Conservation (phyloP, 2,329 filamentous ascomycete species). For the Cladosporium colombiae region DNA sequence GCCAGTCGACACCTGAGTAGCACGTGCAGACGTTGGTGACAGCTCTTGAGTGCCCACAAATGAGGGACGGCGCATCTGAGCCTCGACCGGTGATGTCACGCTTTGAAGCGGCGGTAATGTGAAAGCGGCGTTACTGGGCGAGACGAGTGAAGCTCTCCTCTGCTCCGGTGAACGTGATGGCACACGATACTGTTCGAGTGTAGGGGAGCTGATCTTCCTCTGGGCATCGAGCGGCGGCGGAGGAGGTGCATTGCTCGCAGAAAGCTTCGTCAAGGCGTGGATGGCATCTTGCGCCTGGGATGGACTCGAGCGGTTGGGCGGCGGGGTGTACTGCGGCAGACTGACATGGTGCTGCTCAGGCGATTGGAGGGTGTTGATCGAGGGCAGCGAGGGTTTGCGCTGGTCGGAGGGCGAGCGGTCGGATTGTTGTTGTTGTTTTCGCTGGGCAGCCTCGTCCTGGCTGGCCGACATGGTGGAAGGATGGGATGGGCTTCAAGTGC, state of each 20-base stretch:
- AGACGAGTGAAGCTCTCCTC: conserved; percentile 38
- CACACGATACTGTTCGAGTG: conserved; percentile 51
- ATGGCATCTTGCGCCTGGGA: conserved; percentile 39
- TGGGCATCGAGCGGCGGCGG: conserved; percentile 34
- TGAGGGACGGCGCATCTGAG: conserved; percentile 29
- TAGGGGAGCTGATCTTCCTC: conserved; percentile 44
- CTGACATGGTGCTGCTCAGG: conserved; percentile 24
- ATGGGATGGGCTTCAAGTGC: conserved; percentile 27
- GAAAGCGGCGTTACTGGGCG: conserved; percentile 37
- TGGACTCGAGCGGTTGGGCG: conserved; percentile 13
- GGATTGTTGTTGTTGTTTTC: conserved; percentile 9
- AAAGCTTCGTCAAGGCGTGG: conserved; percentile 37
- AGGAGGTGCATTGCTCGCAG: conserved; percentile 35
- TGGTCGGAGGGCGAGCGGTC: conserved; percentile 19
- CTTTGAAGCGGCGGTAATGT: conserved; percentile 46
- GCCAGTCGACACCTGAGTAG: background rate
- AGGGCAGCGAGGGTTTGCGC: conserved; percentile 28
- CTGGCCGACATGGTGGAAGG: conserved; percentile 35
- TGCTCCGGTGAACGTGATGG: conserved; percentile 48
- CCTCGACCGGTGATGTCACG: conserved; percentile 26
- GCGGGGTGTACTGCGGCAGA: conserved; percentile 19
- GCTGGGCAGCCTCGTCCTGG: conserved; percentile 1
- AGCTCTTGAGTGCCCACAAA: conserved; percentile 34
- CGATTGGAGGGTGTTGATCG: conserved; percentile 26
- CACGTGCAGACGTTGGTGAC: conserved; percentile 21